Conservation (phyloP, 306 rosid genomes). For the Argentina anserina region DNA sequence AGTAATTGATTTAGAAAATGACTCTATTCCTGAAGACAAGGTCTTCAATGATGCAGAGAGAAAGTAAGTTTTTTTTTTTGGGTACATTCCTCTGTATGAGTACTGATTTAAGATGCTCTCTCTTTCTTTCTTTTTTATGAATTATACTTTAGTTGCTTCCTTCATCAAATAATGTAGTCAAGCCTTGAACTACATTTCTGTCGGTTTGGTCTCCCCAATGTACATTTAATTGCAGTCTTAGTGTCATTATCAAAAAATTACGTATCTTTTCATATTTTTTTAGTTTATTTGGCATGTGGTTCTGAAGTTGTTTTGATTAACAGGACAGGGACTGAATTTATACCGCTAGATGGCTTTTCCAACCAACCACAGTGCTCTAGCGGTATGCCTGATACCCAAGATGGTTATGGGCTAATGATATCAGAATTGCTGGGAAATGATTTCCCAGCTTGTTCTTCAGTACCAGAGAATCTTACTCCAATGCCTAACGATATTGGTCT, state of each 20-base stretch:
- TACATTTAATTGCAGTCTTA: neutral
- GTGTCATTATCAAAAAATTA: neutral
- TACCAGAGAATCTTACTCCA: slow-evolving; percentile 59
- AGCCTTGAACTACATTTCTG: neutral
- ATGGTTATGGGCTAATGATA: slow-evolving; percentile 91
- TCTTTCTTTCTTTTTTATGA: no score
- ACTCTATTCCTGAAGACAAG: slow-evolving; percentile 55
- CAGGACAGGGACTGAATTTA: slow-evolving; percentile 73
- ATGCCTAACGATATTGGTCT: slow-evolving; percentile 71
- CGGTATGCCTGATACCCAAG: slow-evolving; percentile 77
- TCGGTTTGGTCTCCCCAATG: neutral
- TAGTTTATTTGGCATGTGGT: slow-evolving; percentile 22
- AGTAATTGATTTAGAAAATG: slow-evolving; percentile 84
- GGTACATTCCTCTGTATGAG: neutral
- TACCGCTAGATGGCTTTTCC: slow-evolving; percentile 64
- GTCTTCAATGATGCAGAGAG: slow-evolving; percentile 45
- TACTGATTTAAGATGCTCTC: no score
- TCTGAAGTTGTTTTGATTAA: slow-evolving; percentile 25
- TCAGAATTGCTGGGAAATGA: slow-evolving; percentile 81
- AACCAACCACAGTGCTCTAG: slow-evolving; percentile 54
- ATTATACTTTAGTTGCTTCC: neutral
- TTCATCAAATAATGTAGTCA: neutral
- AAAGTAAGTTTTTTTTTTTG: slow-evolving; percentile 48
- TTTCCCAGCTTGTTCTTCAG: slow-evolving; percentile 75
- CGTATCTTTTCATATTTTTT: slow-evolving; percentile 8